These are phyloP conservation scores for Mucor lusitanicus DNA, from an alignment of 371 early-diverging fungal genomes.

Conservation along the genomic window DNA sequence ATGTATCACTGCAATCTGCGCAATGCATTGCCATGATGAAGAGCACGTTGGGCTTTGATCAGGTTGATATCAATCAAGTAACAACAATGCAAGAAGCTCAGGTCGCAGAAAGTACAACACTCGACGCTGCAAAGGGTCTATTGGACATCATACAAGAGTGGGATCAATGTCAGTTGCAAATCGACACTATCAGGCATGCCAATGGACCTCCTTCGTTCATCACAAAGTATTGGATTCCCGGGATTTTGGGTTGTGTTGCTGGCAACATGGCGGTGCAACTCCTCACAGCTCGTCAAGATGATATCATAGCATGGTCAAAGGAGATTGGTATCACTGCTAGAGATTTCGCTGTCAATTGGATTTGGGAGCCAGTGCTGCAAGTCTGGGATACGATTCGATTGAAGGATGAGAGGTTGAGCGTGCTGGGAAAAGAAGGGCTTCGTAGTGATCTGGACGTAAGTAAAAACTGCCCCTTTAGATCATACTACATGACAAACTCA, in stretches of 20 bases:
- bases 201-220: conserved; percentile 49
- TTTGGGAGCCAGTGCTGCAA: conserved; percentile 72
- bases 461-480: background rate
- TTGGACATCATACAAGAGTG: conserved; percentile 2
- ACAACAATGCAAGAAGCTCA: no score
- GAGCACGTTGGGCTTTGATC: background rate
- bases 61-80: background rate
- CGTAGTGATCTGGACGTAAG: conserved; percentile 75
- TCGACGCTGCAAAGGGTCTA: background rate
- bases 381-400: conserved; percentile 85
- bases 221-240: conserved; percentile 67
- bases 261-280: conserved; percentile 27
- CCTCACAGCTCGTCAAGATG: conserved; percentile 48
- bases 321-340: conserved; percentile 54
- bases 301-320: conserved; percentile 40
- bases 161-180: background rate
- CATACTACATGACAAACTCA: no score
- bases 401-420: conserved; percentile 69
- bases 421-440: conserved; percentile 77
- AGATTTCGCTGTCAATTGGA: conserved; percentile 73
- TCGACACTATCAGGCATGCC: background rate
- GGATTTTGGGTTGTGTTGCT: conserved; percentile 35
- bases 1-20: background rate
- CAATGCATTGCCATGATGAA: conserved; percentile 2
- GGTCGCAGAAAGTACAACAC: background rate